Percentiles rank a stretch among this genome's conserved stretches.
These are phyloP conservation scores for Alternaria novae-zelandiae DNA, from an alignment of 2,329 filamentous ascomycete species.

Conservation along the genomic window DNA sequence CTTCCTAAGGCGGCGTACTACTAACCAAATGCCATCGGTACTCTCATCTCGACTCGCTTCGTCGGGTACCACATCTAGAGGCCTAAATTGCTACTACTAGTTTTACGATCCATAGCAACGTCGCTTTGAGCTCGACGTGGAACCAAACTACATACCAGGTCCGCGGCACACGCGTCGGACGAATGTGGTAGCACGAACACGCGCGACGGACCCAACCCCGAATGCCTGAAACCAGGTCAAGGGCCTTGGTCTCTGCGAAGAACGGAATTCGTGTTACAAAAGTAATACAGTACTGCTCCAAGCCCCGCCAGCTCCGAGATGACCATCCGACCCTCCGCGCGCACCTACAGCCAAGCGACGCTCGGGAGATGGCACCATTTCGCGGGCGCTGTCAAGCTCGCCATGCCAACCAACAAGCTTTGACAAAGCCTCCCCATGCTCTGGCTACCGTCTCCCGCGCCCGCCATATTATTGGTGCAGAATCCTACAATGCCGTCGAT, in stretches of 20 bases:
- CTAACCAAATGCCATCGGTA: background rate
- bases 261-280: background rate
- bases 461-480: background rate
- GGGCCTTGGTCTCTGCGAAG: background rate
- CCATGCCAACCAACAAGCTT: background rate
- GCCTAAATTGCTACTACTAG: background rate
- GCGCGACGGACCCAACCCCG: background rate
- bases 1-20: background rate
- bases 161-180: background rate
- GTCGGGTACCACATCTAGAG: background rate
- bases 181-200: background rate
- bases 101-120: background rate
- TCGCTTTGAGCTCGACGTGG: background rate
- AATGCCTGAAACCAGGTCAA: conserved; percentile 1
- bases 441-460: background rate
- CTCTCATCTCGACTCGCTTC: background rate
- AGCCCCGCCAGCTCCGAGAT: background rate
- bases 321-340: conserved; percentile 10
- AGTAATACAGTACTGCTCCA: background rate
- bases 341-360: background rate
- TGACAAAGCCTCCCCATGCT: background rate
- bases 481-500: background rate
- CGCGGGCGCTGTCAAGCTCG: background rate
- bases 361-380: background rate
- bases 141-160: background rate